phyloP scores from a whole-genome alignment of 148 eudicot genomes.

The Hydrangea macrophylla region DNA sequence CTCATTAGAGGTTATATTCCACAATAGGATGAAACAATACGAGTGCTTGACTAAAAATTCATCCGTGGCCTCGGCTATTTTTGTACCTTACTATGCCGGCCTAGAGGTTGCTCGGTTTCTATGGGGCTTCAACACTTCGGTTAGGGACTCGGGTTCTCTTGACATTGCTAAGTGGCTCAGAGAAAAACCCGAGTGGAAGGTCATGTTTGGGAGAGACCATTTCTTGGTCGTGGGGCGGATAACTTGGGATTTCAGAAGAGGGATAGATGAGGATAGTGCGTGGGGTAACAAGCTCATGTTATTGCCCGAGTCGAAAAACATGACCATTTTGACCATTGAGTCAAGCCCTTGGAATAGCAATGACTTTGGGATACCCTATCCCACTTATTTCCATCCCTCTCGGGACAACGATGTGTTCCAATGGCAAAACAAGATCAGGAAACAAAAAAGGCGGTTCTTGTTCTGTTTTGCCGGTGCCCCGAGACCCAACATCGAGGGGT shows the following conservation, averaged over 20 bases:
- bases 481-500: slow-evolving; percentile 35
- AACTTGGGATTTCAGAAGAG: slow-evolving; percentile 80
- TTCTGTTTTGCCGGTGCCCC: slow-evolving; percentile 69
- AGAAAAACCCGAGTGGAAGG: slow-evolving; percentile 57
- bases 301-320: slow-evolving; percentile 55
- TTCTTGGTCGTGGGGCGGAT: slow-evolving; percentile 71
- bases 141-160: slow-evolving; percentile 38
- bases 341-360: slow-evolving; percentile 64
- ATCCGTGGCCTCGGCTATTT: slow-evolving; percentile 57
- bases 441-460: slow-evolving; percentile 27
- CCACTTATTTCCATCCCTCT: slow-evolving; percentile 77
- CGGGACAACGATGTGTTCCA: slow-evolving; percentile 38
- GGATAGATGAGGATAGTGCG: slow-evolving; percentile 19
- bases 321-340: slow-evolving; percentile 63
- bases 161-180: slow-evolving; percentile 46
- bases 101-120: slow-evolving; percentile 56
- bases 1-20: slow-evolving; percentile 62
- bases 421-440: slow-evolving; percentile 60
- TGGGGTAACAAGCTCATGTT: slow-evolving; percentile 68
- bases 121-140: slow-evolving; percentile 22
- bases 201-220: slow-evolving; percentile 58
- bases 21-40: slow-evolving; percentile 61
- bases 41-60: slow-evolving; percentile 60
- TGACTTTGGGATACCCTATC: slow-evolving; percentile 76
- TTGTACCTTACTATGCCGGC: slow-evolving; percentile 70